Evolutionary conservation across 2,329 filamentous ascomycete species (phyloP).

Genomic region (Periglandula ipomoeae): DNA sequence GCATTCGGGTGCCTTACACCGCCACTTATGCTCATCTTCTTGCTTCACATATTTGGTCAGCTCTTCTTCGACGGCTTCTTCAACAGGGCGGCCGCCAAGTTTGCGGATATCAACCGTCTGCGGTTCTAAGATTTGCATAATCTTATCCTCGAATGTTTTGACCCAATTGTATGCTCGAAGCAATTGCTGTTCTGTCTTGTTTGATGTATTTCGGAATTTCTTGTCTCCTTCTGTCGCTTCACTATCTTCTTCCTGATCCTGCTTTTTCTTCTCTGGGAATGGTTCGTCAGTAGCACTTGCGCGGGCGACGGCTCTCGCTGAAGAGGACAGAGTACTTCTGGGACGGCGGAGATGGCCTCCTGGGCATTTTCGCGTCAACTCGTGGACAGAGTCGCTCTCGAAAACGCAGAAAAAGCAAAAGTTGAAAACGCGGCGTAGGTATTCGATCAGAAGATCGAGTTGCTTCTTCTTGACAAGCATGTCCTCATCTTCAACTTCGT

Average conservation of each 20-base stretch:
- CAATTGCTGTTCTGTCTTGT: conserved; percentile 82
- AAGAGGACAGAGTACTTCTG: conserved; percentile 70
- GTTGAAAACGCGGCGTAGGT: conserved; percentile 91
- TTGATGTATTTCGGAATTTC: conserved; percentile 59
- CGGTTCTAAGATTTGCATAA: conserved; percentile 85
- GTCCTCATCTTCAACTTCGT: conserved; percentile 86
- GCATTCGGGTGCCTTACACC: conserved; percentile 94
- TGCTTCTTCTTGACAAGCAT: conserved; percentile 91
- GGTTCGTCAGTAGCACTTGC: conserved; percentile 76
- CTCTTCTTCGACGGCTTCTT: conserved; percentile 83
- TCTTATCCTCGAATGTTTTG: conserved; percentile 95
- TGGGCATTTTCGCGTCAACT: conserved; percentile 89
- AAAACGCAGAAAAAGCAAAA: conserved; percentile 99
- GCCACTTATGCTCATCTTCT: conserved; percentile 93
- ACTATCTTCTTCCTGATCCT: conserved; percentile 55
- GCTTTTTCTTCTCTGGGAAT: conserved; percentile 76
- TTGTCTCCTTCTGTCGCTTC: conserved; percentile 48
- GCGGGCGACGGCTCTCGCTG: conserved; percentile 74
- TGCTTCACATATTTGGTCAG: conserved; percentile 84
- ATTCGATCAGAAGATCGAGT: conserved; percentile 90
- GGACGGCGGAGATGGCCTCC: conserved; percentile 94
- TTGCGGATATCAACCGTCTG: conserved; percentile 81
- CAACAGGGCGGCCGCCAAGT: conserved; percentile 76
- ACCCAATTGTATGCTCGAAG: conserved; percentile 98
- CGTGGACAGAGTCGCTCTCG: conserved; percentile 93